A percentile compares a stretch with the other conserved stretches of the same genome.
These are phyloP conservation scores for Canariomyces notabilis DNA, from an alignment of 2,329 filamentous ascomycete genomes.

Conservation along the genomic window DNA sequence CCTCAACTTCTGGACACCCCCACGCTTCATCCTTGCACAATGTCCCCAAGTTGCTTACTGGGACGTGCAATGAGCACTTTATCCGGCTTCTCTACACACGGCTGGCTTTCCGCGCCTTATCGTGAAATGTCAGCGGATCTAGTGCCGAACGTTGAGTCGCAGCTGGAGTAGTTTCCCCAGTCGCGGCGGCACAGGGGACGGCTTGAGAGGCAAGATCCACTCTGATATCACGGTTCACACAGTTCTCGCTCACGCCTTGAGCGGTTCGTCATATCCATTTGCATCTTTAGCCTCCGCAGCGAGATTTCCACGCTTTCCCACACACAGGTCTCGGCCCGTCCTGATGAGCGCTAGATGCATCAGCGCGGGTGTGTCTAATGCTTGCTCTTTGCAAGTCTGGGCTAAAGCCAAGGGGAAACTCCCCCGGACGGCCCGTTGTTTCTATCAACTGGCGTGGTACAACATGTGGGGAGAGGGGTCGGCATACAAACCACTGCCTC, in stretches of 20 bases:
- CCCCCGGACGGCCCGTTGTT: not conserved
- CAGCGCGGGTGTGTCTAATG: not conserved
- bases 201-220: constrained; percentile 20
- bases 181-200: constrained; percentile 14
- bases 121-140: constrained; percentile 15
- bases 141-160: not conserved
- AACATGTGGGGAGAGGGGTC: too few relatives aligned
- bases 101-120: constrained; percentile 16
- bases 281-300: not conserved
- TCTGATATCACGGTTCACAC: constrained; percentile 11
- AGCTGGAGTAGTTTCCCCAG: constrained; percentile 11
- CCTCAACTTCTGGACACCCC: not conserved
- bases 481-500: too few relatives aligned
- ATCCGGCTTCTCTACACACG: constrained; percentile 15
- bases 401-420: not conserved
- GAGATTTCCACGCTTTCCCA: constrained; percentile 4
- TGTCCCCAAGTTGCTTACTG: not conserved
- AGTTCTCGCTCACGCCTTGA: not conserved
- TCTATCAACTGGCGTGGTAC: too few relatives aligned
- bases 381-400: not conserved
- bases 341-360: not conserved
- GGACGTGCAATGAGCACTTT: constrained; percentile 9
- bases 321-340: constrained; percentile 4
- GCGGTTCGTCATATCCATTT: not conserved
- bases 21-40: not conserved